These are phyloP conservation scores for Fusarium sublunatum DNA, from an alignment of 2,329 filamentous ascomycete genomes.

Conservation along the genomic window DNA sequence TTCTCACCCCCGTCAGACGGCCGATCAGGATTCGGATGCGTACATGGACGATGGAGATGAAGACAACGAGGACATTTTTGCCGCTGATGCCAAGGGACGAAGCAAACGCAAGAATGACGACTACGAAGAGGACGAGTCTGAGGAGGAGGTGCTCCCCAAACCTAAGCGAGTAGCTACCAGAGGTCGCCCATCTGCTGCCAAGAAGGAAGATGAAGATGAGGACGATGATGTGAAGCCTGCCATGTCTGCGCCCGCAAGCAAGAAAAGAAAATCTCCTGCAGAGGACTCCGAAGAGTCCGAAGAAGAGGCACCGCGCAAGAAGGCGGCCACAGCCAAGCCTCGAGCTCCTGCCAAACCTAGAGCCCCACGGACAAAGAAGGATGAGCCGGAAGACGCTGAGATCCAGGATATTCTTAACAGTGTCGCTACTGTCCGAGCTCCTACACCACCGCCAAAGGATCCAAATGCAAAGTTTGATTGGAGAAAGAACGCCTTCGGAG, in stretches of 20 bases:
- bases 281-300: slow-evolving; percentile 67
- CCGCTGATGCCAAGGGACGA: slow-evolving; percentile 73
- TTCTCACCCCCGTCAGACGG: slow-evolving; percentile 55
- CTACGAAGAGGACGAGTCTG: slow-evolving; percentile 78
- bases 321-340: slow-evolving; percentile 67
- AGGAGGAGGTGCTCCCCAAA: slow-evolving; percentile 73
- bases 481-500: slow-evolving; percentile 68
- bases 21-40: slow-evolving; percentile 65
- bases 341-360: slow-evolving; percentile 69
- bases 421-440: slow-evolving; percentile 84
- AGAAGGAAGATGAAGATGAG: slow-evolving; percentile 30
- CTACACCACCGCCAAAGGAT: slow-evolving; percentile 81
- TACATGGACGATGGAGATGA: slow-evolving; percentile 75
- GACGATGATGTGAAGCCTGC: slow-evolving; percentile 47
- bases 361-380: slow-evolving; percentile 70
- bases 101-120: slow-evolving; percentile 78
- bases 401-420: slow-evolving; percentile 85
- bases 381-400: slow-evolving; percentile 75
- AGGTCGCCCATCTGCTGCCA: slow-evolving; percentile 45
- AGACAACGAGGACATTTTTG: slow-evolving; percentile 85
- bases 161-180: slow-evolving; percentile 67
- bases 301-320: slow-evolving; percentile 70
- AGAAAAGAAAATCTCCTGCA: slow-evolving; percentile 69
- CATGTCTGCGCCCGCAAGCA: slow-evolving; percentile 51
- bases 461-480: slow-evolving; percentile 83